These are phyloP conservation scores for Euphorbia corollata DNA, from an alignment of 441 rosid genomes.

Conservation along the genomic window DNA sequence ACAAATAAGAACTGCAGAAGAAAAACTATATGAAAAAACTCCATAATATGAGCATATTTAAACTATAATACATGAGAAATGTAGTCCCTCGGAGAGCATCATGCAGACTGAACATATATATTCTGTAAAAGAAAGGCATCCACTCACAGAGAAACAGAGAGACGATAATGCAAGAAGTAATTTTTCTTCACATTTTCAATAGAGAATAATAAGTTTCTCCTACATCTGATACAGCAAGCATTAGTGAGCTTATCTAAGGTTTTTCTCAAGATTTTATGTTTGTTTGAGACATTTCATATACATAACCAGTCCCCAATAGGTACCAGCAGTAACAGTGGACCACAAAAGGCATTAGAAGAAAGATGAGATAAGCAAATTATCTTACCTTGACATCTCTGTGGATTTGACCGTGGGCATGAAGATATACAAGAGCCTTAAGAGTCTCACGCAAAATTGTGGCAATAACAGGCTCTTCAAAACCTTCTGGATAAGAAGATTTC, in stretches of 20 bases:
- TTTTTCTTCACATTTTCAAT: neutral
- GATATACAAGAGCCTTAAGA: conserved; percentile 94
- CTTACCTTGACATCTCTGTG: conserved; percentile 97
- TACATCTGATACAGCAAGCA: neutral
- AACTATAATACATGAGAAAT: neutral
- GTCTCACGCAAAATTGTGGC: conserved; percentile 83
- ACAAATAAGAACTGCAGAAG: conserved; percentile 16
- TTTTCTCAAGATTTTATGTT: neutral
- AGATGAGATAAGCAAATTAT: conserved; percentile 10
- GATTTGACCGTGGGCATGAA: conserved; percentile 90
- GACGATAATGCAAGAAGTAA: neutral
- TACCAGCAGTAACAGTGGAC: conserved; percentile 3
- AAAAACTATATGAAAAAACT: neutral
- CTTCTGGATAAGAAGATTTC: conserved; percentile 76
- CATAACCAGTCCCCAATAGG: conserved; percentile 13
- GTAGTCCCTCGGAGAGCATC: neutral
- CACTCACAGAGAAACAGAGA: neutral
- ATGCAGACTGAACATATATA: neutral
- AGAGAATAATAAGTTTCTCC: neutral
- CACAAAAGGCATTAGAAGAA: neutral
- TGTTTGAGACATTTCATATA: neutral
- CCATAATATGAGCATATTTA: conserved; percentile 6
- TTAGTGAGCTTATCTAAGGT: neutral
- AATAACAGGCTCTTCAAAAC: conserved; percentile 90
- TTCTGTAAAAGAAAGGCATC: neutral